Percentiles rank a stretch among this genome's conserved stretches.
These are phyloP conservation scores for Isoetes engelmannii DNA, from an alignment of 83 land plant species.

Conservation along the genomic window DNA sequence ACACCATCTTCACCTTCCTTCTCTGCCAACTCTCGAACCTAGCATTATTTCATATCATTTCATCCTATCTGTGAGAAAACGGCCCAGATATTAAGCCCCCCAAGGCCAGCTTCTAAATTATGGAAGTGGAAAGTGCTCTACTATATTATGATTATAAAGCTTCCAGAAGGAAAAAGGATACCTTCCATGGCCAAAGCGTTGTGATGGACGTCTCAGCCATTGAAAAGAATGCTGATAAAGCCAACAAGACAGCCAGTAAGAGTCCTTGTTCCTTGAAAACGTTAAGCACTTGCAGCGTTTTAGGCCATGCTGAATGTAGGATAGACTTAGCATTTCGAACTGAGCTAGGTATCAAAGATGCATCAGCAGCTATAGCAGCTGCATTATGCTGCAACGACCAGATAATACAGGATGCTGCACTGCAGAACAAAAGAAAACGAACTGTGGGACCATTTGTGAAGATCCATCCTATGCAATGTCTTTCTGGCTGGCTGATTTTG, in stretches of 20 bases:
- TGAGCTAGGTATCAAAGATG: too few species aligned
- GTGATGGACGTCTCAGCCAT: slow-evolving; percentile 85
- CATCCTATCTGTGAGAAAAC: neutral
- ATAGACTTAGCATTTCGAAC: too few species aligned
- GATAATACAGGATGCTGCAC: too few species aligned
- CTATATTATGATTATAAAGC: neutral
- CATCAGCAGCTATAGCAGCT: too few species aligned
- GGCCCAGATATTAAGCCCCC: neutral
- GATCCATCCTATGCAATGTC: too few species aligned
- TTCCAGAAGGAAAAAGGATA: slow-evolving; percentile 9
- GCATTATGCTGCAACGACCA: too few species aligned
- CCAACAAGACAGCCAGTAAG: slow-evolving; percentile 45
- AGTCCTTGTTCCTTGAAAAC: slow-evolving; percentile 67
- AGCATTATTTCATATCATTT: neutral
- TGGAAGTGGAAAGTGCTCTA: neutral
- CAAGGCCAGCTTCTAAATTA: neutral
- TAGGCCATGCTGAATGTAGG: slow-evolving; percentile 30
- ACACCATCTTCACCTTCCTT: slow-evolving; percentile 85
- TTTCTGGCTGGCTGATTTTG: too few species aligned
- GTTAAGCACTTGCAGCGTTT: slow-evolving; percentile 35
- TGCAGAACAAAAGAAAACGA: too few species aligned
- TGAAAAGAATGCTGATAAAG: slow-evolving; percentile 73
- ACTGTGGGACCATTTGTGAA: too few species aligned
- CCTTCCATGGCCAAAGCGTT: slow-evolving; percentile 92
- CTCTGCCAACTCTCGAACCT: slow-evolving; percentile 93